phyloP scores from a whole-genome alignment of 176 grass and related monocot genomes.

The Cocos nucifera region DNA sequence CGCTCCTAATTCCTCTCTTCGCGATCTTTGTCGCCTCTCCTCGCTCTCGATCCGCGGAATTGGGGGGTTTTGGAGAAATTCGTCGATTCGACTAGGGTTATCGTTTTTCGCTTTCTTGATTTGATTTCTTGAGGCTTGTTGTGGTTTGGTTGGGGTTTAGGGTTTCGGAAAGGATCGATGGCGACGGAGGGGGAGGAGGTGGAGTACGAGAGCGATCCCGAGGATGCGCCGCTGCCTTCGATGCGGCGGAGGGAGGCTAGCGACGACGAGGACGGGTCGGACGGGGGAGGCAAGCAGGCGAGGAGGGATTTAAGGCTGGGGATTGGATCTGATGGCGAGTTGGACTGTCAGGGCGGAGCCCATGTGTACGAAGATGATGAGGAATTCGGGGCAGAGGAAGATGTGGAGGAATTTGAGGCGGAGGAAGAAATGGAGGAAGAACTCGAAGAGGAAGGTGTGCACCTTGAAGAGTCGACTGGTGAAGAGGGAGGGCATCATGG shows the following conservation, averaged over 20 bases:
- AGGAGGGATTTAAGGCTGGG: not conserved
- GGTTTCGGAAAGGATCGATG: constrained; percentile 7
- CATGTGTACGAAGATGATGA: constrained; percentile 32
- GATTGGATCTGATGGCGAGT: constrained; percentile 14
- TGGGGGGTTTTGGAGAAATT: too few species aligned
- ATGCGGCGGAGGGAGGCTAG: constrained; percentile 22
- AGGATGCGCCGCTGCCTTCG: constrained; percentile 12
- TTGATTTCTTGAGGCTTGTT: too few species aligned
- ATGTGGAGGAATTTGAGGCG: constrained; percentile 24
- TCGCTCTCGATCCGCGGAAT: too few species aligned
- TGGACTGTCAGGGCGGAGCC: constrained; percentile 11
- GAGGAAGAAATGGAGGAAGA: constrained; percentile 4
- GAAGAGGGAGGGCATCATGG: constrained; percentile 12
- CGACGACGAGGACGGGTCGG: constrained; percentile 17
- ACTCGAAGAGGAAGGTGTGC: constrained; percentile 5
- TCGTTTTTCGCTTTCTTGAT: too few species aligned
- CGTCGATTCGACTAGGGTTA: too few species aligned
- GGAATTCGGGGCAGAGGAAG: constrained; percentile 33
- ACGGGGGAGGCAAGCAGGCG: not conserved
- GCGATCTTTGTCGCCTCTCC: too few species aligned
- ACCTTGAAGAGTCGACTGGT: constrained; percentile 1
- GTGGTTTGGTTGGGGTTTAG: not conserved
- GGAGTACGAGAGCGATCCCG: constrained; percentile 26
- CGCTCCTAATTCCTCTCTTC: too few species aligned
- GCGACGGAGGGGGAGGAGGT: not conserved